Conservation (phyloP, 2,329 filamentous ascomycete species). For the Fusarium sp. region DNA sequence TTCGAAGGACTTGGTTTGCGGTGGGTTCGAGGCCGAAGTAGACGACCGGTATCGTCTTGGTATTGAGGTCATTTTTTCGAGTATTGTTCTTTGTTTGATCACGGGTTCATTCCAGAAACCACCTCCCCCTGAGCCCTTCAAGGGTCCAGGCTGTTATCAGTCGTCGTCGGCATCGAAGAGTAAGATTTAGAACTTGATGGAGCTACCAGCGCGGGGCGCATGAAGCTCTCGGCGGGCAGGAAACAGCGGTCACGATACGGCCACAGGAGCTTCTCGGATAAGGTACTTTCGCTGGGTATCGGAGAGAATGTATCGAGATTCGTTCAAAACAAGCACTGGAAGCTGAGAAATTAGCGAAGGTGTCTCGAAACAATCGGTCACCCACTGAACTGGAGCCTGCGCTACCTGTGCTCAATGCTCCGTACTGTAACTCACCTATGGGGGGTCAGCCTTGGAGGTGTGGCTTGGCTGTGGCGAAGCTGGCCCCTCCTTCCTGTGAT, state of each 20-base stretch:
- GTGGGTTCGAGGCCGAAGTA: conserved; percentile 68
- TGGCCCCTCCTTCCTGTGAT: conserved; percentile 34
- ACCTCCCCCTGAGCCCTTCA: conserved; percentile 51
- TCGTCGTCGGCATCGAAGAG: conserved; percentile 52
- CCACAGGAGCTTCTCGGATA: conserved; percentile 5
- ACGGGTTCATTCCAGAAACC: conserved; percentile 44
- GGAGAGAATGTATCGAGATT: conserved; percentile 1
- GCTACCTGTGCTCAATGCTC: conserved; percentile 42
- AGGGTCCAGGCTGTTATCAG: conserved; percentile 51
- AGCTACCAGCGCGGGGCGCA: conserved; percentile 47
- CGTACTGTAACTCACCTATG: conserved; percentile 37
- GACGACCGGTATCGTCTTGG: conserved; percentile 72
- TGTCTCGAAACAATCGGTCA: conserved; percentile 40
- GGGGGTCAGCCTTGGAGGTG: conserved; percentile 48
- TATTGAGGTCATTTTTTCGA: conserved; percentile 61
- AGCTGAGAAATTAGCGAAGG: conserved; percentile 35
- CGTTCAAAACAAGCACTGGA: conserved; percentile 3
- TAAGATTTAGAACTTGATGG: conserved; percentile 41
- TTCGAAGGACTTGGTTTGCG: conserved; percentile 70
- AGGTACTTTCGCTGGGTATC: not conserved
- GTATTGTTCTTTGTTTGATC: conserved; percentile 26
- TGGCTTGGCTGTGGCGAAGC: conserved; percentile 43
- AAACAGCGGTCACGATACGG: conserved; percentile 26
- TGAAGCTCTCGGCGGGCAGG: conserved; percentile 34
- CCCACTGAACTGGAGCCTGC: conserved; percentile 44